A percentile compares a stretch with the other conserved stretches of the same genome.
Evolutionary conservation across 2,329 filamentous ascomycete species (phyloP).

Genomic region (Ophiostoma montium): DNA sequence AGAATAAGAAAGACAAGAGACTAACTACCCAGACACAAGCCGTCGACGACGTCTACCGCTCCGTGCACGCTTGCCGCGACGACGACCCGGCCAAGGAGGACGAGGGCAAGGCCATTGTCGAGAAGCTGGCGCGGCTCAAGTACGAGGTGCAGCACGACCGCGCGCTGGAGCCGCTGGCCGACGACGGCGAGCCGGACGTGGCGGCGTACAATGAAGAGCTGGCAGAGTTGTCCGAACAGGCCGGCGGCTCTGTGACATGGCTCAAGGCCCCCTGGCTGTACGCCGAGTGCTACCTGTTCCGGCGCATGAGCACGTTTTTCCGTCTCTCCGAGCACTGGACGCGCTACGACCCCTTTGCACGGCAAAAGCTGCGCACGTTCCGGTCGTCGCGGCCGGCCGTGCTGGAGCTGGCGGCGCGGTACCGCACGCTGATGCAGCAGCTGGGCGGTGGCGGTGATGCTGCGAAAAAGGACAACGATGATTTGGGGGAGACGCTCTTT

Average conservation of each 20-base stretch:
- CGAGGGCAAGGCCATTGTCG: conserved; percentile 79
- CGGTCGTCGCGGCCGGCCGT: conserved; percentile 68
- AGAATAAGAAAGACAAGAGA: background rate
- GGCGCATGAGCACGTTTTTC: conserved; percentile 74
- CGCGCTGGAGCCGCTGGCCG: conserved; percentile 33
- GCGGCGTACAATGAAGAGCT: conserved; percentile 77
- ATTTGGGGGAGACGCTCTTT: conserved; percentile 51
- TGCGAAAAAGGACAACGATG: conserved; percentile 28
- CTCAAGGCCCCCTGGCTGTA: conserved; percentile 79
- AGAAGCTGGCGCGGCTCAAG: conserved; percentile 68
- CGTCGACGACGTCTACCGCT: conserved; percentile 86
- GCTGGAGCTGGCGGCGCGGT: conserved; percentile 28
- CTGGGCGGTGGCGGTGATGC: no score
- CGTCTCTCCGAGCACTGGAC: conserved; percentile 69
- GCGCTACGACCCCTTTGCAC: conserved; percentile 74
- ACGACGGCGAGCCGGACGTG: conserved; percentile 68
- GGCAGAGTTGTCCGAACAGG: conserved; percentile 35
- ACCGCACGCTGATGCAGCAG: conserved; percentile 48
- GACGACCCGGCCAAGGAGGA: conserved; percentile 46
- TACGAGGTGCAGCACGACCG: conserved; percentile 91
- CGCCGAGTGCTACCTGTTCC: conserved; percentile 86
- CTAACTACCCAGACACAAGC: conserved; percentile 54
- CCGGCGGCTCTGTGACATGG: conserved; percentile 56
- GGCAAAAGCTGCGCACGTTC: conserved; percentile 86
- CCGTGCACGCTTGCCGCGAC: conserved; percentile 45